These are phyloP conservation scores for Coemansia umbellata DNA, from an alignment of 192 early-diverging fungal species.

Conservation along the genomic window DNA sequence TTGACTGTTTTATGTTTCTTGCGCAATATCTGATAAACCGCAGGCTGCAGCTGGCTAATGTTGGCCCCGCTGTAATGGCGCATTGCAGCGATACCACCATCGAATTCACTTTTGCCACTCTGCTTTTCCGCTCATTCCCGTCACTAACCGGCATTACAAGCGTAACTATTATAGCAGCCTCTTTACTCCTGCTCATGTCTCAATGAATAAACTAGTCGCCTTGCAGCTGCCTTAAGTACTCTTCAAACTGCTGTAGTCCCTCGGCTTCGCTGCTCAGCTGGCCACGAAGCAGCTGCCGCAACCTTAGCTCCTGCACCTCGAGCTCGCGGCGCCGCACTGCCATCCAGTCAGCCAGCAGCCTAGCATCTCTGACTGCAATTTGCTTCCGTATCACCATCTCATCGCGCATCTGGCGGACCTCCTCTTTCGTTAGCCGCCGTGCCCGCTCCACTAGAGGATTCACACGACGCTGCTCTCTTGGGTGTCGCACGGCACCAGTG, in stretches of 20 bases:
- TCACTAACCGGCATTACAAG: not conserved
- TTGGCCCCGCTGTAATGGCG: conserved; percentile 23
- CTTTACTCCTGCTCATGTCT: too few relatives aligned
- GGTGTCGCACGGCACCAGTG: not conserved
- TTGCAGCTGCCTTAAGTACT: too few relatives aligned
- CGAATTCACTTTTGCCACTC: conserved; percentile 10
- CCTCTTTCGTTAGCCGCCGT: conserved; percentile 11
- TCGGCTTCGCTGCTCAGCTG: too few relatives aligned
- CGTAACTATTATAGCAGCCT: conserved; percentile 9
- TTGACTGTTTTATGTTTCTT: conserved; percentile 5
- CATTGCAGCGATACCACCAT: conserved; percentile 21
- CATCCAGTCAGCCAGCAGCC: conserved; percentile 34
- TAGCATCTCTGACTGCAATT: conserved; percentile 30
- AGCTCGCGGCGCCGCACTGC: conserved; percentile 33
- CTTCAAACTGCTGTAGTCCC: too few relatives aligned
- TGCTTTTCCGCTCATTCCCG: conserved; percentile 12
- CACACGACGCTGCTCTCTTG: not conserved
- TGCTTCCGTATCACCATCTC: conserved; percentile 27
- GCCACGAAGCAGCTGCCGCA: conserved; percentile 9
- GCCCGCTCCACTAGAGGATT: conserved; percentile 7
- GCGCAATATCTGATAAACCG: conserved; percentile 31
- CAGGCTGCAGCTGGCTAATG: conserved; percentile 21
- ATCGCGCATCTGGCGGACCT: conserved; percentile 26
- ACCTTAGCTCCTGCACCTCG: conserved; percentile 20
- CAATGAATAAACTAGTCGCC: too few relatives aligned